phyloP scores from a whole-genome alignment of 305 asterid genomes.

The Fraxinus xanthoxyloides region DNA sequence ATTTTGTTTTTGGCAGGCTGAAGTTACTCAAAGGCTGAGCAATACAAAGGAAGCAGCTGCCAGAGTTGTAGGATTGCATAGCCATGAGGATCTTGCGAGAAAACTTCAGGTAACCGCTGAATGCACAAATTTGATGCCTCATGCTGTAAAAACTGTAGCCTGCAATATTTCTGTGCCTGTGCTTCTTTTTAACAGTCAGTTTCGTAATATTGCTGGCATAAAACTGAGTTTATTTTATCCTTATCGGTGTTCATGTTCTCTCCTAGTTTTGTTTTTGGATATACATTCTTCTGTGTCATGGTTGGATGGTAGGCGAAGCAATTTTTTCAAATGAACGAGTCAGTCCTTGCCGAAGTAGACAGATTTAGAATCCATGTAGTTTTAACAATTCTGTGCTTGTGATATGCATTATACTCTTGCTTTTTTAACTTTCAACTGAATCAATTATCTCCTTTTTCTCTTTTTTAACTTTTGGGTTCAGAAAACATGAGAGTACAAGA shows the following conservation, averaged over 20 bases:
- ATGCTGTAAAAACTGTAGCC: neutral
- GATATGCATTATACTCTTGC: neutral
- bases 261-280: neutral
- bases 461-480: neutral
- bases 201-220: neutral
- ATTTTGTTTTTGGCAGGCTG: slow-evolving; percentile 54
- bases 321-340: neutral
- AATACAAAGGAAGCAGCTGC: slow-evolving; percentile 45
- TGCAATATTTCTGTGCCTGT: neutral
- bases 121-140: neutral
- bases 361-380: neutral
- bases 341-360: neutral
- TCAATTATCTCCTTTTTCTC: neutral
- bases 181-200: neutral
- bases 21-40: slow-evolving; percentile 76
- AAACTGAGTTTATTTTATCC: neutral
- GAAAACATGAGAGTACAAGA: neutral
- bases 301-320: neutral
- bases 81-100: slow-evolving; percentile 86
- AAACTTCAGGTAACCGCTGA: slow-evolving; percentile 56
- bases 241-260: neutral
- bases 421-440: neutral
- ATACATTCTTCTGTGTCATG: neutral
- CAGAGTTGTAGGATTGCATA: slow-evolving; percentile 50
- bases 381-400: neutral